Evolutionary conservation across 139 green algal genomes (phyloP).

Genomic region (Auxenochlorella pyrenoidosa): DNA sequence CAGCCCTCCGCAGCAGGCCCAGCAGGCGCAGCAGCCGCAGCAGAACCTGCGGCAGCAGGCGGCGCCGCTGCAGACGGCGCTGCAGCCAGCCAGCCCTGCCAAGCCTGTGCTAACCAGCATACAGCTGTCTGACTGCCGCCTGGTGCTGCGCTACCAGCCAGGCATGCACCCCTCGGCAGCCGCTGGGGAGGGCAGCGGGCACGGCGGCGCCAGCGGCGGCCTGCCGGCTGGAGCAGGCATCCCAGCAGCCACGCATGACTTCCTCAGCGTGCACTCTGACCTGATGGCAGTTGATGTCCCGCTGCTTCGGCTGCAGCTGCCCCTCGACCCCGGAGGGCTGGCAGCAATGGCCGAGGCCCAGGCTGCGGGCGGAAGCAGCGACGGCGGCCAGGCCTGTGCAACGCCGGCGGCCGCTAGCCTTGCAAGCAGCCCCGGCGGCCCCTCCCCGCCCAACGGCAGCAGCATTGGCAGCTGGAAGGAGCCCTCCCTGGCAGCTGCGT

Average conservation of each 20-base stretch:
- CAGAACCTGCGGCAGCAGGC: background rate
- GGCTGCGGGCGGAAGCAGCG: background rate
- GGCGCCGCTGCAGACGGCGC: background rate
- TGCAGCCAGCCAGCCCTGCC: background rate
- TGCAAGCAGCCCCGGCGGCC: background rate
- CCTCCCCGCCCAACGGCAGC: background rate
- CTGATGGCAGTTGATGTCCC: slow-evolving; percentile 46
- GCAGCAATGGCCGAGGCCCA: background rate
- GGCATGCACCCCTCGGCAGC: slow-evolving; percentile 1
- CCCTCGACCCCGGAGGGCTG: slow-evolving; percentile 13
- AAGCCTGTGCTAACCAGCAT: slow-evolving; percentile 10
- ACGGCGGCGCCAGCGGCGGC: background rate
- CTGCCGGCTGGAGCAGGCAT: background rate
- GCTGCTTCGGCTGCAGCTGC: slow-evolving; percentile 52
- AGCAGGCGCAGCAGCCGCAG: background rate
- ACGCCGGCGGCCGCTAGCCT: background rate
- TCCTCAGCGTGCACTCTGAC: slow-evolving; percentile 31
- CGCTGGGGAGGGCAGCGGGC: background rate
- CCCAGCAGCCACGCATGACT: slow-evolving; percentile 22
- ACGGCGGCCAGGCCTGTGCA: background rate
- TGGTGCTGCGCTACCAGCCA: slow-evolving; percentile 25
- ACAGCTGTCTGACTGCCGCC: slow-evolving; percentile 3
- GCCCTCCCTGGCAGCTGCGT: background rate
- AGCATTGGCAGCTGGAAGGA: slow-evolving; percentile 5
- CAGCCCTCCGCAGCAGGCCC: background rate